A percentile compares a stretch with the other conserved stretches of the same genome.
Evolutionary conservation across 192 early-diverging fungal genomes (phyloP).

Genomic region (Podila epicladia): DNA sequence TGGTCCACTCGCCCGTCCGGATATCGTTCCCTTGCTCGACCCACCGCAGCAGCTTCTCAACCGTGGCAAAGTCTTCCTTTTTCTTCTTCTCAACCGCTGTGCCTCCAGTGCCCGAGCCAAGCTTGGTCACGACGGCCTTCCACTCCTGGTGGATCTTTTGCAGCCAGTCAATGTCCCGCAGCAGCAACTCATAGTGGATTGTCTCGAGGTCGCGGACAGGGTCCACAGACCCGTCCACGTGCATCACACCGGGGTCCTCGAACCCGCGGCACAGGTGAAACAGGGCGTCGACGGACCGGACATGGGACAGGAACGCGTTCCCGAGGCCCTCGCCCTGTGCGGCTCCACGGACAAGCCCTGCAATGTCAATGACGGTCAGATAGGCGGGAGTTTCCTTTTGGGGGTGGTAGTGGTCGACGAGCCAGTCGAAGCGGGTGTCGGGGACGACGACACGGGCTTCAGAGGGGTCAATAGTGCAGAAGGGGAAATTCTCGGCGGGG

Average conservation of each 20-base stretch:
- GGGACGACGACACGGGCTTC: slow-evolving; percentile 76
- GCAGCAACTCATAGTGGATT: slow-evolving; percentile 80
- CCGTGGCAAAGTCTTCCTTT: slow-evolving; percentile 34
- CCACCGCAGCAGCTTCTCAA: slow-evolving; percentile 36
- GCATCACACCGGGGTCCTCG: slow-evolving; percentile 74
- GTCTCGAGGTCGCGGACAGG: slow-evolving; percentile 82
- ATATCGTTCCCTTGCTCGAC: slow-evolving; percentile 73
- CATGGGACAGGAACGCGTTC: slow-evolving; percentile 84
- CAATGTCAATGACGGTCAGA: slow-evolving; percentile 80
- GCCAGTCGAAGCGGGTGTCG: slow-evolving; percentile 76
- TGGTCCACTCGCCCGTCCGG: slow-evolving; percentile 71
- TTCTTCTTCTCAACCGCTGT: slow-evolving; percentile 46
- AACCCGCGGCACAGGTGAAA: slow-evolving; percentile 75
- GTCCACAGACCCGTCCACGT: slow-evolving; percentile 71
- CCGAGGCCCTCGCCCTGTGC: slow-evolving; percentile 68
- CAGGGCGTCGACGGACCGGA: slow-evolving; percentile 70
- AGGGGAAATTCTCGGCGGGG: slow-evolving; percentile 82
- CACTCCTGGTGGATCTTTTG: slow-evolving; percentile 52
- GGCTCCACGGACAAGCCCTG: slow-evolving; percentile 79
- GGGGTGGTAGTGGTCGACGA: slow-evolving; percentile 69
- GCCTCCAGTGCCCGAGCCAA: slow-evolving; percentile 26
- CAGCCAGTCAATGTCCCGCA: slow-evolving; percentile 69
- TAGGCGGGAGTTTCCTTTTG: slow-evolving; percentile 70
- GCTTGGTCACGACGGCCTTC: slow-evolving; percentile 60
- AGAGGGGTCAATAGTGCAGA: slow-evolving; percentile 83